Percentiles rank a stretch among this genome's conserved stretches.
phyloP scores from a whole-genome alignment of 257 asterid genomes.

The Solanum boliviense region DNA sequence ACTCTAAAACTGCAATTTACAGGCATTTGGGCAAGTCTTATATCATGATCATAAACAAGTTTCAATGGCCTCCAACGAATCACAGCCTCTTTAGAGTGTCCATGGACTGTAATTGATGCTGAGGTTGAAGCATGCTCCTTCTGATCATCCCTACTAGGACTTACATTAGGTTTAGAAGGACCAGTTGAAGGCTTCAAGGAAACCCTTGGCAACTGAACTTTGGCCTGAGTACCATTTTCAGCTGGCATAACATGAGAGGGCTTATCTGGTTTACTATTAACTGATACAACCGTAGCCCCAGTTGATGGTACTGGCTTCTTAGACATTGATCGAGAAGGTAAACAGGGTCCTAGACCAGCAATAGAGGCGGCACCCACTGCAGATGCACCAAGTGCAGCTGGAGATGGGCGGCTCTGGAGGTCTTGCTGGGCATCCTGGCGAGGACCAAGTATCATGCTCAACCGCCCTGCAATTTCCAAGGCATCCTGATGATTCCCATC shows the following conservation, averaged over 20 bases:
- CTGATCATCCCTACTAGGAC: slow-evolving; percentile 22
- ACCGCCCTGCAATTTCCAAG: slow-evolving; percentile 51
- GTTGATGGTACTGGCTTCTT: slow-evolving; percentile 41
- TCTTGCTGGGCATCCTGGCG: slow-evolving; percentile 52
- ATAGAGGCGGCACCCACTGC: slow-evolving; percentile 91
- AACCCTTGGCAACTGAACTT: slow-evolving; percentile 47
- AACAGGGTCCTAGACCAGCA: slow-evolving; percentile 84
- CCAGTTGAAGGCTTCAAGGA: slow-evolving; percentile 63
- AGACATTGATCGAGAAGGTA: slow-evolving; percentile 68
- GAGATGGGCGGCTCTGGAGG: slow-evolving; percentile 93
- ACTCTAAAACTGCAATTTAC: slow-evolving; percentile 49
- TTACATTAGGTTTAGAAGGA: slow-evolving; percentile 24
- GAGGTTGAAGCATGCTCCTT: slow-evolving; percentile 24
- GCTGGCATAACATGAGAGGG: slow-evolving; percentile 28
- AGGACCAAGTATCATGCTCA: slow-evolving; percentile 50
- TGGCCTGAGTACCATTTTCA: slow-evolving; percentile 52
- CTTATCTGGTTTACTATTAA: slow-evolving; percentile 40
- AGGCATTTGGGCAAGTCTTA: slow-evolving; percentile 84
- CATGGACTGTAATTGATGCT: slow-evolving; percentile 40
- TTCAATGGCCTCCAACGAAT: slow-evolving; percentile 53
- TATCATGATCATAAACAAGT: slow-evolving; percentile 84
- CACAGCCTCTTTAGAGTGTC: slow-evolving; percentile 13
- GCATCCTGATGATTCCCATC: slow-evolving; percentile 64
- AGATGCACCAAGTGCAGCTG: slow-evolving; percentile 98
- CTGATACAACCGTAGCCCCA: slow-evolving; percentile 16